Conservation (phyloP, 2,329 filamentous ascomycete species). For the Fusarium mexicanum region DNA sequence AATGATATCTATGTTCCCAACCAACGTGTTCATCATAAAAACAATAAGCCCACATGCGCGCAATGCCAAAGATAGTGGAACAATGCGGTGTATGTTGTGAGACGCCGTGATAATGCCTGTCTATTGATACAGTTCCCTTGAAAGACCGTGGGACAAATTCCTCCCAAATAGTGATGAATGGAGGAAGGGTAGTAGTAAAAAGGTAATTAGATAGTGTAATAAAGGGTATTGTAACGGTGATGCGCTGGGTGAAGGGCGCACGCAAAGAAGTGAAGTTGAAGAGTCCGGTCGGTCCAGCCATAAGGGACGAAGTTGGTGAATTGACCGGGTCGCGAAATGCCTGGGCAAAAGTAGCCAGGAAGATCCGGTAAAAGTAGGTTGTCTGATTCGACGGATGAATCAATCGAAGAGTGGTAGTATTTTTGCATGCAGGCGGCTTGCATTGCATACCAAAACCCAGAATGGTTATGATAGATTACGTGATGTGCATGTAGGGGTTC, state of each 20-base stretch:
- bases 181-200: conserved; percentile 8
- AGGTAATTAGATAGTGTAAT: conserved; percentile 38
- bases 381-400: conserved; percentile 35
- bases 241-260: conserved; percentile 20
- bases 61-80: conserved; percentile 16
- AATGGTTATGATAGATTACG: conserved; percentile 30
- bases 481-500: conserved; percentile 34
- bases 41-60: conserved; percentile 18
- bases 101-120: conserved; percentile 44
- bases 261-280: conserved; percentile 36
- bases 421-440: conserved; percentile 21
- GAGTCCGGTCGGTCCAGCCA: conserved; percentile 43
- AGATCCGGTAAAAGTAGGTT: conserved; percentile 35
- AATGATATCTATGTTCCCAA: conserved; percentile 45
- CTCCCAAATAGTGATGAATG: conserved; percentile 35
- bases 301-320: conserved; percentile 25
- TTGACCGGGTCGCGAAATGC: conserved; percentile 20
- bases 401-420: neutral
- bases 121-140: conserved; percentile 44
- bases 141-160: conserved; percentile 35
- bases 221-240: conserved; percentile 37
- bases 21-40: conserved; percentile 43
- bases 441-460: conserved; percentile 33
- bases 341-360: neutral
- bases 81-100: conserved; percentile 37